Evolutionary conservation across 495 filamentous ascomycete genomes (phyloP), one percentile per base, ranked within the genome.

Genomic region (Daldinia decipiens): DNA sequence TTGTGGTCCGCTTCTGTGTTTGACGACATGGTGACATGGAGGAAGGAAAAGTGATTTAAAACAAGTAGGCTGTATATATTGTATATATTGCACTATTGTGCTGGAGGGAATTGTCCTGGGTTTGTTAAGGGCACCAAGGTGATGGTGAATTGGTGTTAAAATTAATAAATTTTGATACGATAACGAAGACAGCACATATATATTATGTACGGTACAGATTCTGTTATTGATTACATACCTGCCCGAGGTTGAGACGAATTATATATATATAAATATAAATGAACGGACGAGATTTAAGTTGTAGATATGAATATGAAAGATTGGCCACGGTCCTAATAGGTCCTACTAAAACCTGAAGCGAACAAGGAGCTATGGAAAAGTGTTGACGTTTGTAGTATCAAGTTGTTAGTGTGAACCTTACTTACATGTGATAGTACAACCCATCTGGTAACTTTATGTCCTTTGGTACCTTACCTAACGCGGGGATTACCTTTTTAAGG

Each of bases 381-480:
- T 57, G 58, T 68, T 68, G 65, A 68, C 51, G 67, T 69, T 63
- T 59, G 40, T 24, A 61, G 9, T 17, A 32, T 63, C 52, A 21
- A 53, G 40, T 53, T 34, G 17, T 50, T 64, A 59, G 64, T 45
- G 55, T 36, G 40, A 67, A 72, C n/a, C n/a, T n/a, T n/a, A n/a
- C 69, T 72, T 67, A 64, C 69, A 72, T 72, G 69, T 72, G 69
- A 72, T 52, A 36, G 31, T 56, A 38, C n/a, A 38, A 34, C 29
- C 15, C 26, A 13, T 36, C 38, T 3, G 9, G 31, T 9, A 17
- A 24, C 21, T 7, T 7, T 45, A 45, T 17, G n/a, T 21, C 17
- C 17, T 21, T 21, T 17, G 4, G 40, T 47, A 24, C 21, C 21
- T 24, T 24, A 47, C 40, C 40, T 47, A 60, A 50, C 63, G 59